Percentiles rank a stretch among this genome's conserved stretches.
phyloP scores from a whole-genome alignment of 1,139 yeast genomes.

The Scheffersomyces illinoinensis region DNA sequence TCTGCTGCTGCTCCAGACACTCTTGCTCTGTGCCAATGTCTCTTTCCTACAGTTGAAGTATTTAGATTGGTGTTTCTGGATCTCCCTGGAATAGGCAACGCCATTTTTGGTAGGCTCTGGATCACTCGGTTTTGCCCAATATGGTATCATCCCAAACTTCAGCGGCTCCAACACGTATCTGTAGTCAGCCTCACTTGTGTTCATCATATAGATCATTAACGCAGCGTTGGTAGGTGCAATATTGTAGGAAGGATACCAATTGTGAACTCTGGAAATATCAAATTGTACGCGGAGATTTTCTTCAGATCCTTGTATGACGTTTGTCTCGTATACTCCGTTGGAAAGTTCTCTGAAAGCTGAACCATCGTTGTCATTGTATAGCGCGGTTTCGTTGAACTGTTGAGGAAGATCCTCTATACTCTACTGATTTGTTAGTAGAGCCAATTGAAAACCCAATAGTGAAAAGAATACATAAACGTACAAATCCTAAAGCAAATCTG shows the following conservation, averaged over 20 bases:
- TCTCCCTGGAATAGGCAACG: slow-evolving; percentile 26
- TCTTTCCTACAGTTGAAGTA: slow-evolving; percentile 69
- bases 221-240: slow-evolving; percentile 44
- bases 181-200: slow-evolving; percentile 8
- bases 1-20: slow-evolving; percentile 52
- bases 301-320: slow-evolving; percentile 5
- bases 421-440: slow-evolving; percentile 18
- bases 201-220: slow-evolving; percentile 29
- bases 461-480: slow-evolving; percentile 21
- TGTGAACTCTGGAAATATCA: slow-evolving; percentile 8
- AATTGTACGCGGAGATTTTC: slow-evolving; percentile 8
- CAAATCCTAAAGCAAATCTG: slow-evolving; percentile 43
- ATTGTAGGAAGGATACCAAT: slow-evolving; percentile 32
- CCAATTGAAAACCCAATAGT: neutral
- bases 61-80: slow-evolving; percentile 31
- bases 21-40: slow-evolving; percentile 41
- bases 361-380: slow-evolving; percentile 3
- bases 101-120: slow-evolving; percentile 24
- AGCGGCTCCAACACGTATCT: slow-evolving; percentile 35
- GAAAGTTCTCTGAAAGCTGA: slow-evolving; percentile 4
- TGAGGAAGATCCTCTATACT: slow-evolving; percentile 31
- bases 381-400: slow-evolving; percentile 27
- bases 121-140: slow-evolving; percentile 42
- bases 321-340: slow-evolving; percentile 6
- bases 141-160: slow-evolving; percentile 45